Base-by-base conservation (phyloP, 805 yeast genomes). In the Saturnispora bothae region DNA sequence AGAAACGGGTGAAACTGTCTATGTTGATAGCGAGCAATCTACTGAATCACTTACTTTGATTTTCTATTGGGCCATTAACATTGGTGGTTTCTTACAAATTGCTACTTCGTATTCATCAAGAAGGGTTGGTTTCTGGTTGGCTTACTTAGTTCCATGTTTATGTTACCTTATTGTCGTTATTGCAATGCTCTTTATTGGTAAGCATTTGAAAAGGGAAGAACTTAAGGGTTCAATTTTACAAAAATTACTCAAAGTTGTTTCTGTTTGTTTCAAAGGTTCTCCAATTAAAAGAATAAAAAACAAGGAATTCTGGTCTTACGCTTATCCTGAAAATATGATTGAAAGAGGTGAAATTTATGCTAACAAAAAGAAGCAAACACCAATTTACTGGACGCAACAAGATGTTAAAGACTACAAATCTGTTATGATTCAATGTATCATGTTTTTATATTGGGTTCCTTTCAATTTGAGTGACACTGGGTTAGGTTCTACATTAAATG, bases 1-100 rank as follows among this genome's bases (percentile, higher is more conserved):
- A 34, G 72, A 75, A 47, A 53, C 65, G 21, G 94, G 94, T 40
- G 77, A 76, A 51, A 67, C 68, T 33, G 88, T 81, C 26, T 73
- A 80, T 48, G 56, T 69, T 33, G 73, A 68, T 47, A 62, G 70
- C 37, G 65, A 63, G 48, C 57, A 64, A 38, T 53, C 69, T 4
- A 53, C 68, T 42, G 63, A 61, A 48, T 51, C 55, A 27, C 45
- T 62, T 43, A 51, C 69, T 15, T 57, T 70, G 50, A 57, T 66
- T 32, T 71, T 71, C 52, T 71, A 71, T 54, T 71, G 75, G 73
- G 55, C 70, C 37, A 71, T 73, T 46, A 73, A 71, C 48, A 60
- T 70, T 42, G 78, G 78, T 44, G 69, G 74, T 7, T 69, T 72
- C 53, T 61, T 69, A 48, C 68, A 64, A 49, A 56, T 71, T 36